These are phyloP conservation scores for Dendrocalamus latiflorus DNA, from an alignment of 202 grass and related monocot species.

Conservation along the genomic window DNA sequence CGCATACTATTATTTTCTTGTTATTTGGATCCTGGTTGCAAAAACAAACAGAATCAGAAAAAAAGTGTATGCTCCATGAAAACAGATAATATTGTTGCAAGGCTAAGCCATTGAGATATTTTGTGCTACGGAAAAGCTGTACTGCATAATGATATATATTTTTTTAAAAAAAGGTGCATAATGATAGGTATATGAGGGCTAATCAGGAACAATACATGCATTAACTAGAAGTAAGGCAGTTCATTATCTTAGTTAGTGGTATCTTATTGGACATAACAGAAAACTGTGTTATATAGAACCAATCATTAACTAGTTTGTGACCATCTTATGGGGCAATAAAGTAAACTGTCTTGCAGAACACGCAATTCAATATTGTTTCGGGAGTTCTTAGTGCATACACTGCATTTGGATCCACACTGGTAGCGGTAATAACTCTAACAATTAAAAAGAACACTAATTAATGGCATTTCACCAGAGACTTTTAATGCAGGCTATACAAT, in stretches of 20 bases:
- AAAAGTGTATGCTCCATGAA: neutral
- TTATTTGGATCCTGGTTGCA: conserved; percentile 50
- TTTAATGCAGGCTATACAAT: neutral
- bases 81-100: conserved; percentile 1
- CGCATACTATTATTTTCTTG: conserved; percentile 71
- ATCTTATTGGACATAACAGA: neutral
- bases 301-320: neutral
- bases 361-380: neutral
- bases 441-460: neutral
- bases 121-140: neutral
- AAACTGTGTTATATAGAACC: neutral
- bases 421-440: neutral
- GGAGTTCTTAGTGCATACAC: neutral
- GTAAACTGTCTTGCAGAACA: neutral
- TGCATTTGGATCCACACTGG: neutral
- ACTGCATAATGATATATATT: neutral
- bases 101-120: neutral
- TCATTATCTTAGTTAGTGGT: neutral
- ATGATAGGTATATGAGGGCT: too few relatives aligned
- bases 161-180: too few relatives aligned
- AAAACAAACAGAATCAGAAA: conserved; percentile 17
- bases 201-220: neutral
- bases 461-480: neutral
- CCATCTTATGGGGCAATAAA: neutral
- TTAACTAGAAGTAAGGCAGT: neutral